phyloP scores from a whole-genome alignment of 306 rosid species.

The Trifolium fragiferum region DNA sequence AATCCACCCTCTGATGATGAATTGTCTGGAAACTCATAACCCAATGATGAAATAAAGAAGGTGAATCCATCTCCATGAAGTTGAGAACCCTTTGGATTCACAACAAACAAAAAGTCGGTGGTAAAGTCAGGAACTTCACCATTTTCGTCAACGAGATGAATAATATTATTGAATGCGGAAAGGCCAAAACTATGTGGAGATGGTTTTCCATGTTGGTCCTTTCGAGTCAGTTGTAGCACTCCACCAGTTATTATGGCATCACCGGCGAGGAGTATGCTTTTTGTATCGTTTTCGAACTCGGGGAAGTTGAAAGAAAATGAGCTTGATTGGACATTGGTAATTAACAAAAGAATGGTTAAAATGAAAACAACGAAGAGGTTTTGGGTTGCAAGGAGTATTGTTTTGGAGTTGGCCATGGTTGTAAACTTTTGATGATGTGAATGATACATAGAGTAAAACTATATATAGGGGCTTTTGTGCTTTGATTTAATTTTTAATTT shows the following conservation, averaged over 20 bases:
- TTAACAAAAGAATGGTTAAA: constrained; percentile 10
- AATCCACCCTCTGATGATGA: not conserved
- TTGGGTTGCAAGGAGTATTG: not conserved
- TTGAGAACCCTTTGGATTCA: not conserved
- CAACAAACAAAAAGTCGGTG: constrained; percentile 38
- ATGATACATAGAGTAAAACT: too few species aligned
- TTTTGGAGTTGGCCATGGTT: constrained; percentile 33
- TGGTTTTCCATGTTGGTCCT: constrained; percentile 21
- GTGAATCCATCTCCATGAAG: constrained; percentile 45
- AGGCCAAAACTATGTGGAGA: constrained; percentile 37
- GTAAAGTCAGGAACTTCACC: constrained; percentile 24
- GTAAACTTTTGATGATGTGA: too few species aligned
- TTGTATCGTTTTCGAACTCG: not conserved
- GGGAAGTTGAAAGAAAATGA: constrained; percentile 33
- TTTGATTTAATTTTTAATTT: too few species aligned
- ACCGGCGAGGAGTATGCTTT: not conserved
- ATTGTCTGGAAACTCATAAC: not conserved
- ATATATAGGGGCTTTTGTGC: too few species aligned
- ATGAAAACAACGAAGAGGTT: not conserved
- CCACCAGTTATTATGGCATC: not conserved
- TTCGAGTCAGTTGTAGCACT: constrained; percentile 28
- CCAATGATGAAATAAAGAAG: constrained; percentile 38
- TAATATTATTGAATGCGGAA: not conserved
- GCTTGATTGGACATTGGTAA: constrained; percentile 25
- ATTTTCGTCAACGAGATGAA: constrained; percentile 34